Conservation (phyloP, 805 yeast genomes). For the Pichia exigua region DNA sequence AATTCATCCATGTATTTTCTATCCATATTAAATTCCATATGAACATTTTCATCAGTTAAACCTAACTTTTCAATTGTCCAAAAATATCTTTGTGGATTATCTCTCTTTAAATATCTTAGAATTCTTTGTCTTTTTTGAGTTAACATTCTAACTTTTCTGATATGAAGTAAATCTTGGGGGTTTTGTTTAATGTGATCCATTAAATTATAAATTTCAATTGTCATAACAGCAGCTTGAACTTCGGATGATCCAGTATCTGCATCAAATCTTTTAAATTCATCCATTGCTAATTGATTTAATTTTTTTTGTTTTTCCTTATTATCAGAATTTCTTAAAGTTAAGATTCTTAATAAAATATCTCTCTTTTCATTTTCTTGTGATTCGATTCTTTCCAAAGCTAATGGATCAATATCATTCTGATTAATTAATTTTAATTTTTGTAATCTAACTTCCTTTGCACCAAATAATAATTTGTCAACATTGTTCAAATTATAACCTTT, state of each 20-base stretch:
- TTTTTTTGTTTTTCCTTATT: conserved; percentile 47
- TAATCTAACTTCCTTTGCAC: conserved; percentile 61
- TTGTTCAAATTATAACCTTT: conserved; percentile 53
- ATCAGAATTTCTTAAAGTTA: conserved; percentile 65
- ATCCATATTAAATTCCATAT: conserved; percentile 74
- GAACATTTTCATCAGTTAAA: conserved; percentile 69
- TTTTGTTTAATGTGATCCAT: conserved; percentile 64
- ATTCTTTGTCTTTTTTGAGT: conserved; percentile 86
- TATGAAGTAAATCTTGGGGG: conserved; percentile 65
- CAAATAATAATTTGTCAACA: conserved; percentile 67
- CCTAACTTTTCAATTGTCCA: conserved; percentile 86
- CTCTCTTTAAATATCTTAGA: conserved; percentile 73
- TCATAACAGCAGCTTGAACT: conserved; percentile 88
- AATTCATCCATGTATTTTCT: conserved; percentile 71
- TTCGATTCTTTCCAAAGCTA: conserved; percentile 18
- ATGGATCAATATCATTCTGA: conserved; percentile 8
- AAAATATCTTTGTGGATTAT: conserved; percentile 73
- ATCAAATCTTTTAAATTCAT: conserved; percentile 73
- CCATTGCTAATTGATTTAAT: conserved; percentile 57
- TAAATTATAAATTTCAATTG: conserved; percentile 70
- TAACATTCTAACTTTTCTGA: conserved; percentile 66
- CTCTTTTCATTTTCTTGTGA: conserved; percentile 48
- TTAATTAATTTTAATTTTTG: conserved; percentile 23
- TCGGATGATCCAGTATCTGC: conserved; percentile 96
- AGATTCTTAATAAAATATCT: conserved; percentile 61